These are phyloP conservation scores for Vitis rupestris DNA, from an alignment of 164 flowering plant genomes.

Conservation along the genomic window DNA sequence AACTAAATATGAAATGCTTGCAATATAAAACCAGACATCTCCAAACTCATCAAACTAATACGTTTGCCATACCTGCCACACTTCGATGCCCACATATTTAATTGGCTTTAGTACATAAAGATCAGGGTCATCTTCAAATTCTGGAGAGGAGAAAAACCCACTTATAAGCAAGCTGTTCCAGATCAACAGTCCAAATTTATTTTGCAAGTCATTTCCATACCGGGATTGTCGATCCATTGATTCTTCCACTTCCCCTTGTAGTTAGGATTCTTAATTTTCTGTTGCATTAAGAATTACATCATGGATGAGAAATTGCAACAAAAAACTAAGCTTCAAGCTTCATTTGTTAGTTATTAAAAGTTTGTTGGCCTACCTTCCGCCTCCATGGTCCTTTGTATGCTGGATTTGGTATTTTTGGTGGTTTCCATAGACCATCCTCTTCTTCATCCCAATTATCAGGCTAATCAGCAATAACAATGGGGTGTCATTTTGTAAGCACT, in stretches of 20 bases:
- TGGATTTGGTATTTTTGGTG: slow-evolving; percentile 49
- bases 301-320: not conserved
- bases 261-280: slow-evolving; percentile 64
- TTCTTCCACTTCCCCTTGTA: slow-evolving; percentile 63
- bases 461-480: slow-evolving; percentile 15
- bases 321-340: not conserved
- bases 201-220: slow-evolving; percentile 15
- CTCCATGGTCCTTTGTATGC: slow-evolving; percentile 60
- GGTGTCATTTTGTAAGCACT: too few species aligned
- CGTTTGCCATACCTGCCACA: slow-evolving; percentile 48
- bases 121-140: slow-evolving; percentile 60
- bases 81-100: slow-evolving; percentile 54
- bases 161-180: not conserved
- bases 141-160: slow-evolving; percentile 18
- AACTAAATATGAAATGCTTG: too few species aligned
- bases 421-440: slow-evolving; percentile 63
- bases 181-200: too few species aligned
- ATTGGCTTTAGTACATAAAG: slow-evolving; percentile 52
- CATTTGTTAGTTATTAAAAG: not conserved
- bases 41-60: too few species aligned
- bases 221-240: slow-evolving; percentile 63
- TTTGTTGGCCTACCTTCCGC: slow-evolving; percentile 35
- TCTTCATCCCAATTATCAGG: slow-evolving; percentile 66
- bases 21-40: too few species aligned
- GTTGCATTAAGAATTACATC: not conserved